phyloP scores from a whole-genome alignment of 2,329 filamentous ascomycete species.

The Penicillium corylophilum region DNA sequence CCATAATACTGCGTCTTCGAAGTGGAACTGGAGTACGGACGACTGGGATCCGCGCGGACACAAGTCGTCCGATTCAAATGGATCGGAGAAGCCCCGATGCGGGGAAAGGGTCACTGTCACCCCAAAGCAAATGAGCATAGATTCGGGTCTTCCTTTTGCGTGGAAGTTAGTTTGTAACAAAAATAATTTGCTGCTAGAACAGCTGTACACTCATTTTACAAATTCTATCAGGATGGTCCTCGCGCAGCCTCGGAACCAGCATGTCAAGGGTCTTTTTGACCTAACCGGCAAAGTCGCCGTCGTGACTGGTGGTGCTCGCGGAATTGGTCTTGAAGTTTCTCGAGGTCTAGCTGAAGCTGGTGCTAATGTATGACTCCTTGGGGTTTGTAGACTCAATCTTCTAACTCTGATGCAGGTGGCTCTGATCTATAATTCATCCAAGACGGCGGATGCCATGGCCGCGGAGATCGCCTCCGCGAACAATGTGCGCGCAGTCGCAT shows the following conservation, averaged over 20 bases:
- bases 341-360: slow-evolving; percentile 42
- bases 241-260: slow-evolving; percentile 14
- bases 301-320: slow-evolving; percentile 30
- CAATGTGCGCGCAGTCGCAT: slow-evolving; percentile 33
- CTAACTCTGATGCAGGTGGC: slow-evolving; percentile 25
- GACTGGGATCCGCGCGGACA: neutral
- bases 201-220: neutral
- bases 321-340: slow-evolving; percentile 43
- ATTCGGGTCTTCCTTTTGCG: neutral
- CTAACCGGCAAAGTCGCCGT: slow-evolving; percentile 28
- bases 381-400: neutral
- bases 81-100: neutral
- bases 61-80: neutral
- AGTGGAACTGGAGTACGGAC: neutral
- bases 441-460: slow-evolving; percentile 23
- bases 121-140: neutral
- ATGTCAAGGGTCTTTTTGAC: slow-evolving; percentile 24
- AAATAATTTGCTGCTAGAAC: neutral
- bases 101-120: neutral
- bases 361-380: slow-evolving; percentile 28
- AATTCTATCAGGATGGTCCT: slow-evolving; percentile 23
- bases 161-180: neutral
- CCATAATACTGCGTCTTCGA: too few relatives aligned
- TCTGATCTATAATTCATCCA: slow-evolving; percentile 33
- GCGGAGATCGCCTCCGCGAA: slow-evolving; percentile 27